Conservation (phyloP, 73 alveolate species). For the Breviolum minutum region DNA sequence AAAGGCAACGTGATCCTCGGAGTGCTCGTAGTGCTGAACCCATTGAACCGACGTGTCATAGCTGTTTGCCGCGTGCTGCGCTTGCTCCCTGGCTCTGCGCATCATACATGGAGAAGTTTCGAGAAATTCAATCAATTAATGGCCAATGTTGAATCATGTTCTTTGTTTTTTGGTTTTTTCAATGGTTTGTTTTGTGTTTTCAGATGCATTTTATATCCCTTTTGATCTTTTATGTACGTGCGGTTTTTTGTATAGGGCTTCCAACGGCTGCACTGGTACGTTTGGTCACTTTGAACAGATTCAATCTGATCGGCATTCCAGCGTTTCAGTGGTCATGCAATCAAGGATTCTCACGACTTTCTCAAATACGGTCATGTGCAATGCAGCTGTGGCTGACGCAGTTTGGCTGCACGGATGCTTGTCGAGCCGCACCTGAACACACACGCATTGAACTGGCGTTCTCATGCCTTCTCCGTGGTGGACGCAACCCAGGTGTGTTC, state of each 20-base stretch:
- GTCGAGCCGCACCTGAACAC: not conserved
- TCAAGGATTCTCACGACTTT: slow-evolving; percentile 72
- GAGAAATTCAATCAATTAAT: no score
- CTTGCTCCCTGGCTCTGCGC: not conserved
- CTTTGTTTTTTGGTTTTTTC: no score
- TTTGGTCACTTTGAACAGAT: no score
- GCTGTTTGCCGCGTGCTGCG: slow-evolving; percentile 87
- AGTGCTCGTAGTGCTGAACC: slow-evolving; percentile 51
- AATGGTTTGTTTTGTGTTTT: no score
- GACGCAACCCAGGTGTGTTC: slow-evolving; percentile 41
- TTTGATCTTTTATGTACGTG: no score
- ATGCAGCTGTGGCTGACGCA: slow-evolving; percentile 78
- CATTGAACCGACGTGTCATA: slow-evolving; percentile 42
- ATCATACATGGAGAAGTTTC: not conserved
- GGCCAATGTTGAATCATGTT: no score
- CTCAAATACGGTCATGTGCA: slow-evolving; percentile 87
- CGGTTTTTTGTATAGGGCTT: no score
- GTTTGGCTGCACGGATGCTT: not conserved
- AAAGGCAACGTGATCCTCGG: slow-evolving; percentile 68
- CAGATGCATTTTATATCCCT: no score
- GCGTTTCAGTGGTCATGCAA: not conserved
- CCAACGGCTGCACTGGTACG: no score
- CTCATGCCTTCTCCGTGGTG: not conserved
- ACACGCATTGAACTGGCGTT: not conserved
- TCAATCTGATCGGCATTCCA: no score